Percentiles rank a stretch among this genome's conserved stretches.
Conservation (phyloP, 2,329 filamentous ascomycete species). For the Calonectria fujianensis region DNA sequence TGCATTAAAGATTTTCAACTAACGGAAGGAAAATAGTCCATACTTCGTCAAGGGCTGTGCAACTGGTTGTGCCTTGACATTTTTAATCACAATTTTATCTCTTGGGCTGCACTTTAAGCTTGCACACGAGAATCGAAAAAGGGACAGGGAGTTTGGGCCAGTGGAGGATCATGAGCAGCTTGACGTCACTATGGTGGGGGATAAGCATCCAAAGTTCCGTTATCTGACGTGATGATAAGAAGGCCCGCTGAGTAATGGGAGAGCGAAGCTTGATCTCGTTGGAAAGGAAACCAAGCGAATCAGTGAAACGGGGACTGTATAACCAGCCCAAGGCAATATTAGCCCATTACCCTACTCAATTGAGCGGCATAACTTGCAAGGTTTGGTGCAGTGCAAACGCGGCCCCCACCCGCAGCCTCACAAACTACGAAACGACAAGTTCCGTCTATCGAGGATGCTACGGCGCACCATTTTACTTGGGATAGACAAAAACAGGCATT, state of each 20-base stretch:
- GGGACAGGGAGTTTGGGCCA: background rate
- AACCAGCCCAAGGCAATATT: background rate
- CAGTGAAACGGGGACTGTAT: background rate
- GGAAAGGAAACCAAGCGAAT: background rate
- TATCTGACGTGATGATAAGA: conserved; percentile 22
- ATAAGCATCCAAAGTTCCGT: conserved; percentile 34
- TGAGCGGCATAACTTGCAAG: no score
- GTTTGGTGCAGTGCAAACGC: no score
- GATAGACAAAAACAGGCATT: no score
- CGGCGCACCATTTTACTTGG: no score
- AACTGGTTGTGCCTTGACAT: conserved; percentile 41
- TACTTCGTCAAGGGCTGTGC: conserved; percentile 44
- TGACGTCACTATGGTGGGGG: conserved; percentile 23
- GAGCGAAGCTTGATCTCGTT: background rate
- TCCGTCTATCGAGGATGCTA: no score
- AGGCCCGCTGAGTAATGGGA: background rate
- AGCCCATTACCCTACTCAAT: no score
- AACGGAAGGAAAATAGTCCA: background rate
- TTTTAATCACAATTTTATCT: conserved; percentile 20
- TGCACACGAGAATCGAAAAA: conserved; percentile 31
- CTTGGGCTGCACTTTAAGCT: conserved; percentile 40
- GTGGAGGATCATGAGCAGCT: conserved; percentile 22
- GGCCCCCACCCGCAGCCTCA: no score
- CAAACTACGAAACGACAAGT: no score
- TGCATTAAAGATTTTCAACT: background rate